phyloP scores from a whole-genome alignment of 345 rosid species.

The Corymbia maculata region DNA sequence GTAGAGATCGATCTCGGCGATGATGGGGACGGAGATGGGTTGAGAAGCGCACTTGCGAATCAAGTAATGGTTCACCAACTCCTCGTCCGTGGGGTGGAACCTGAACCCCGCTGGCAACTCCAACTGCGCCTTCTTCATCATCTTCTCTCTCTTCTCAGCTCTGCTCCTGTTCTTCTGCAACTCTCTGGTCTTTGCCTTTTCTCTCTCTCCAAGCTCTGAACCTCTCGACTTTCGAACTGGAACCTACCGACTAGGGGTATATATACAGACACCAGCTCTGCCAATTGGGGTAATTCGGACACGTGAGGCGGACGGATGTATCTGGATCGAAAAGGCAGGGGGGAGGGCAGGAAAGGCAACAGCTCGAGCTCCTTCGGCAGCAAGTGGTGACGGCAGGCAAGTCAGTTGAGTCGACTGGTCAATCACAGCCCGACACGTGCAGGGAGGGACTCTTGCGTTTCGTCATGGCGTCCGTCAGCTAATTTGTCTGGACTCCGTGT shows the following conservation, averaged over 20 bases:
- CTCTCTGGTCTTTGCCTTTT: not conserved
- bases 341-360: not conserved
- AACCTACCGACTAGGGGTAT: not conserved
- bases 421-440: not conserved
- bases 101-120: slow-evolving; percentile 85
- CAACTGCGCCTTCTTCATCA: slow-evolving; percentile 14
- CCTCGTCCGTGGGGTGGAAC: slow-evolving; percentile 95
- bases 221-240: not conserved
- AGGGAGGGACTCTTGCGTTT: not conserved
- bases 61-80: slow-evolving; percentile 69
- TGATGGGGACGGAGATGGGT: slow-evolving; percentile 56
- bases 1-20: slow-evolving; percentile 85
- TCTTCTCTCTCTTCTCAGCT: not conserved
- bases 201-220: not conserved
- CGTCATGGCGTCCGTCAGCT: slow-evolving; percentile 4
- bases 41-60: slow-evolving; percentile 53
- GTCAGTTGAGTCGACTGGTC: not conserved
- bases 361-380: not conserved
- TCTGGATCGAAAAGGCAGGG: not conserved
- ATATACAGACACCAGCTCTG: not conserved
- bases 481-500: not conserved
- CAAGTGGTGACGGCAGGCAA: not conserved
- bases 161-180: not conserved
- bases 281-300: not conserved
- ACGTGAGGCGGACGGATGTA: not conserved